Percentiles rank a stretch among this genome's conserved stretches.
These are phyloP conservation scores for Pichia kluyveri DNA, from an alignment of 805 yeast genomes.

Conservation along the genomic window DNA sequence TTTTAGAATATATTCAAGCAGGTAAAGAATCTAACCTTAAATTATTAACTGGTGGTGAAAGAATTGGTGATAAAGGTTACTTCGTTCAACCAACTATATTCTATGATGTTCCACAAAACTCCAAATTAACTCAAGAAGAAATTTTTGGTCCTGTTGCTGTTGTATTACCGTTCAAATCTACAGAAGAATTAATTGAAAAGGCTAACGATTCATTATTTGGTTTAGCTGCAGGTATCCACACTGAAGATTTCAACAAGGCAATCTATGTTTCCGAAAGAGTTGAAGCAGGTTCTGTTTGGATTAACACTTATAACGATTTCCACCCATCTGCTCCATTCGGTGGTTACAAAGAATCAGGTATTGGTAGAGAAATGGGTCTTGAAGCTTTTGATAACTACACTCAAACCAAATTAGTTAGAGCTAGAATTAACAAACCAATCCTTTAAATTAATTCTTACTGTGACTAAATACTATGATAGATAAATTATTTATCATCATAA, in stretches of 20 bases:
- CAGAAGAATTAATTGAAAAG: slow-evolving; percentile 55
- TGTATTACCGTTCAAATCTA: slow-evolving; percentile 54
- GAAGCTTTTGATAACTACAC: slow-evolving; percentile 72
- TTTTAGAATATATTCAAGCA: slow-evolving; percentile 53
- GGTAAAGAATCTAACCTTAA: slow-evolving; percentile 67
- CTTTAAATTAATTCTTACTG: not conserved
- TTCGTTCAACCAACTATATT: slow-evolving; percentile 69
- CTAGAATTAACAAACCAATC: slow-evolving; percentile 22
- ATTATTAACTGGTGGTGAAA: slow-evolving; percentile 62
- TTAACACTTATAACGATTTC: slow-evolving; percentile 74
- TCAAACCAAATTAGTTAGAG: slow-evolving; percentile 68
- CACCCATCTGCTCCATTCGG: slow-evolving; percentile 72
- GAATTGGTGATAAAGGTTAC: slow-evolving; percentile 57
- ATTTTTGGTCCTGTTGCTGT: slow-evolving; percentile 78
- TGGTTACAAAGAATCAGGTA: slow-evolving; percentile 72
- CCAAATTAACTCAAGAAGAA: slow-evolving; percentile 62
- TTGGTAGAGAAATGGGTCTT: slow-evolving; percentile 81
- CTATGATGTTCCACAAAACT: slow-evolving; percentile 53
- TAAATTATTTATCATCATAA: no score
- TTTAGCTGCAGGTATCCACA: slow-evolving; percentile 75
- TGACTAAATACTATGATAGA: no score
- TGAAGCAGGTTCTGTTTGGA: slow-evolving; percentile 73
- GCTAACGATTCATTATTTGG: slow-evolving; percentile 72
- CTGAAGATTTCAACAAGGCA: slow-evolving; percentile 53
- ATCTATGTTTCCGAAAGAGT: slow-evolving; percentile 53